Evolutionary conservation across 2,329 filamentous ascomycete genomes (phyloP), one percentile per base, ranked within the genome.

Genomic region (Fusarium pininemorale): DNA sequence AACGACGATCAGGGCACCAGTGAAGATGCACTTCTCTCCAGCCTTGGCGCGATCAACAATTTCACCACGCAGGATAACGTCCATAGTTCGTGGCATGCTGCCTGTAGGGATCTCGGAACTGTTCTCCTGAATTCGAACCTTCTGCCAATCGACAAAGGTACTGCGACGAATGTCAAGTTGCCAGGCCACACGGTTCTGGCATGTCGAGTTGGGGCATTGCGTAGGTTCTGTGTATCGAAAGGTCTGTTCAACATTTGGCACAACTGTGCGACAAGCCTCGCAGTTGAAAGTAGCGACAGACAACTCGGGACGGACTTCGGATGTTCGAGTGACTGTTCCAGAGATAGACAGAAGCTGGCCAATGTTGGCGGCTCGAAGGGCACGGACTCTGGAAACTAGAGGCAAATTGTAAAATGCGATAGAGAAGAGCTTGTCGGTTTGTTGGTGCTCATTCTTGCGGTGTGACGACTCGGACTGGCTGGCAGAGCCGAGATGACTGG

Each of bases 91-190:
- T 30, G 96, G 96, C 96, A 99, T 99, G 84, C 95, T 98, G 62
- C 96, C 96, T 0, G 96, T 99, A 0, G 96, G 96, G 42, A 99
- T 99, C 81, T 99, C 96, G 8, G 96, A 96, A 76, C 95, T 98
- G 85, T 98, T 99, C 83, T 99, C 96, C 83, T 99, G 96, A 70
- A 98, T 94, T 72, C 97, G 93, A 30, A 98, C 95, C 82, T 98
- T 98, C 81, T 99, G 96, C 96, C 96, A 99, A 84, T 99, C 96
- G 70, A 99, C 93, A 81, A 99, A 99, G 1, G 95, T 98, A 82
- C 95, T 98, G 82, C 97, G 96, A 48, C 94, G 90, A 79, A 99
- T 98, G 78, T 99, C 96, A n/a, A 99, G 85, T 75, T 95, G 91
- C 96, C 96, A 99, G n/a, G 93, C 94, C 66, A 92, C 86, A 32